phyloP scores from a whole-genome alignment of 2,329 filamentous ascomycete genomes.

The Colletotrichum neosansevieriae region DNA sequence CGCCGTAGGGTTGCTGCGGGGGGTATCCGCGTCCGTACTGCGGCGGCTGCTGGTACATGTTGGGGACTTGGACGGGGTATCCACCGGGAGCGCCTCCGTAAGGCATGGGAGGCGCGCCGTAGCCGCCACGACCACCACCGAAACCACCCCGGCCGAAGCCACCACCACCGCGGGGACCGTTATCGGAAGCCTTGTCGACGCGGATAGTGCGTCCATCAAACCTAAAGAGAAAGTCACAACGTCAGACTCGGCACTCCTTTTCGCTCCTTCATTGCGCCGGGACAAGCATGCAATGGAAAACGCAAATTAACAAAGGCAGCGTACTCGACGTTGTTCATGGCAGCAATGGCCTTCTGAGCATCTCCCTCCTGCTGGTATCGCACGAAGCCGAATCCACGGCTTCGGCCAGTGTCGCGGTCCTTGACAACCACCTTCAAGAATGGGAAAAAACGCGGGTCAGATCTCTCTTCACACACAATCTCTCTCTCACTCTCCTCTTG shows the following conservation, averaged over 20 bases:
- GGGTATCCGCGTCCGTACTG: conserved; percentile 60
- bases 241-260: conserved; percentile 1
- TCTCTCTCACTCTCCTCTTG: neutral
- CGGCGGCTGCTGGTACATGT: conserved; percentile 53
- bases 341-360: conserved; percentile 79
- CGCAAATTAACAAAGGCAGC: conserved; percentile 49
- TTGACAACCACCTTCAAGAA: conserved; percentile 88
- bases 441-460: conserved; percentile 40
- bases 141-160: conserved; percentile 61
- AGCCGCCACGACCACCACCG: conserved; percentile 53
- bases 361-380: conserved; percentile 83
- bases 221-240: conserved; percentile 58
- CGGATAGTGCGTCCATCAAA: conserved; percentile 96
- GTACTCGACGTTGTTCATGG: conserved; percentile 93
- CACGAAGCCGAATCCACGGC: conserved; percentile 97
- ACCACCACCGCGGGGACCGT: conserved; percentile 71
- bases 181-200: conserved; percentile 94
- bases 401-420: conserved; percentile 95
- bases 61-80: conserved; percentile 52
- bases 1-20: conserved; percentile 53
- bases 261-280: conserved; percentile 31
- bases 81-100: conserved; percentile 46
- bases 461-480: conserved; percentile 27
- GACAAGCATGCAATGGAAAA: conserved; percentile 42
- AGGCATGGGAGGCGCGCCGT: conserved; percentile 48